phyloP scores from a whole-genome alignment of 192 early-diverging fungal genomes.

The Rhizoclosmatium globosum region DNA sequence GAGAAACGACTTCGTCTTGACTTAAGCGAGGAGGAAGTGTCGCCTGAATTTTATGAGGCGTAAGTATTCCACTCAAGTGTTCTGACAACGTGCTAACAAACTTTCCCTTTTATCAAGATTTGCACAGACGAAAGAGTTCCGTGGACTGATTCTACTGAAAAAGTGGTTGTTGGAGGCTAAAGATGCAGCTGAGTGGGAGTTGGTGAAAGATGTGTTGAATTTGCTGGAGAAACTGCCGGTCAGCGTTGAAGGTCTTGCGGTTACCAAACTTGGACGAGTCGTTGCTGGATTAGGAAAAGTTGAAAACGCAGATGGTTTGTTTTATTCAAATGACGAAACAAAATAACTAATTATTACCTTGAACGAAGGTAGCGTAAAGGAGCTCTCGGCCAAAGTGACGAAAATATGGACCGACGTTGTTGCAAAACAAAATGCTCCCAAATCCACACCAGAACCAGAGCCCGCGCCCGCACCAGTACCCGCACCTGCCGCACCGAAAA shows the following conservation, averaged over 20 bases:
- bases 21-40: slow-evolving; percentile 3
- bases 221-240: slow-evolving; percentile 23
- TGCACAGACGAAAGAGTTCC: slow-evolving; percentile 13
- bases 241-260: slow-evolving; percentile 8
- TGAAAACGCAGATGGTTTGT: neutral
- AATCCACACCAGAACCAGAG: too few species aligned
- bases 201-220: slow-evolving; percentile 15
- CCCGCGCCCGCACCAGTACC: too few species aligned
- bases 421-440: too few species aligned
- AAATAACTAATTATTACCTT: too few species aligned
- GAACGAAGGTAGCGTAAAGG: too few species aligned
- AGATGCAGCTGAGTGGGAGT: neutral
- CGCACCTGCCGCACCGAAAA: too few species aligned
- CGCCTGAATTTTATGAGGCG: slow-evolving; percentile 29
- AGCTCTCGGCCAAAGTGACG: too few species aligned
- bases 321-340: neutral
- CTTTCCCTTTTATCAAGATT: neutral
- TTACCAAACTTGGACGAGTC: slow-evolving; percentile 7
- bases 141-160: slow-evolving; percentile 24
- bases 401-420: too few species aligned
- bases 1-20: neutral
- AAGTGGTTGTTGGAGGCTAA: slow-evolving; percentile 14
- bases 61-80: neutral
- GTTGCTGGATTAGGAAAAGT: neutral
- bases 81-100: neutral